phyloP scores from a whole-genome alignment of 305 asterid genomes.

The Fraxinus floribunda region DNA sequence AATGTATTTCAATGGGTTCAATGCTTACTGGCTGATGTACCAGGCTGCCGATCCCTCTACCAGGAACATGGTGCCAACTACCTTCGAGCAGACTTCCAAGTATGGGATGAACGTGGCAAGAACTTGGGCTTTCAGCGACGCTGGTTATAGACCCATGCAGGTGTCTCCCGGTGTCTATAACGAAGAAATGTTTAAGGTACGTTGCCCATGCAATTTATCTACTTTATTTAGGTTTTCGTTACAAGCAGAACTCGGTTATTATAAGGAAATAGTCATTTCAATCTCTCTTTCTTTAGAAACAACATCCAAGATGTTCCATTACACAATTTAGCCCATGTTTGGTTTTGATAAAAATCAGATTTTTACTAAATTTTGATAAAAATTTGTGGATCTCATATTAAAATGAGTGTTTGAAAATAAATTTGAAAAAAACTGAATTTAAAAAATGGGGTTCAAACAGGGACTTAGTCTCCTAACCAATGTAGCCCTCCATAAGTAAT shows the following conservation, averaged over 20 bases:
- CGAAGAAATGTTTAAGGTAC: slow-evolving; percentile 51
- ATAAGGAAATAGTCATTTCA: neutral
- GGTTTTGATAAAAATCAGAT: too few species aligned
- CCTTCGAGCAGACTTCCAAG: slow-evolving; percentile 43
- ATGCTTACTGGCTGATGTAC: slow-evolving; percentile 64
- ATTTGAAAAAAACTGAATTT: too few species aligned
- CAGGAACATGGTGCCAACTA: slow-evolving; percentile 34
- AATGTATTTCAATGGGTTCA: slow-evolving; percentile 53
- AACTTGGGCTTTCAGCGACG: slow-evolving; percentile 69
- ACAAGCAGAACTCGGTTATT: neutral
- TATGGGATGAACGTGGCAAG: slow-evolving; percentile 55
- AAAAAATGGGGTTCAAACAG: too few species aligned
- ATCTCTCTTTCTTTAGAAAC: neutral
- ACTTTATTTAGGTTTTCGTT: neutral
- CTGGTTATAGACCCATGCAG: slow-evolving; percentile 47
- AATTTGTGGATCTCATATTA: too few species aligned
- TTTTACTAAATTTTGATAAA: too few species aligned
- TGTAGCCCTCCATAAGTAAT: neutral
- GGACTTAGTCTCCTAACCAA: too few species aligned
- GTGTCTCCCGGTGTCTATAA: slow-evolving; percentile 44
- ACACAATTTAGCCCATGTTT: too few species aligned
- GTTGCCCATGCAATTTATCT: neutral
- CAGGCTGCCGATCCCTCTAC: slow-evolving; percentile 49
- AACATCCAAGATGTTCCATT: neutral
- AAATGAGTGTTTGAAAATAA: too few species aligned